Evolutionary conservation across 2,329 filamentous ascomycete species (phyloP), one percentile per base, ranked within the genome.

Genomic region (Pseudogymnoascus sp.): DNA sequence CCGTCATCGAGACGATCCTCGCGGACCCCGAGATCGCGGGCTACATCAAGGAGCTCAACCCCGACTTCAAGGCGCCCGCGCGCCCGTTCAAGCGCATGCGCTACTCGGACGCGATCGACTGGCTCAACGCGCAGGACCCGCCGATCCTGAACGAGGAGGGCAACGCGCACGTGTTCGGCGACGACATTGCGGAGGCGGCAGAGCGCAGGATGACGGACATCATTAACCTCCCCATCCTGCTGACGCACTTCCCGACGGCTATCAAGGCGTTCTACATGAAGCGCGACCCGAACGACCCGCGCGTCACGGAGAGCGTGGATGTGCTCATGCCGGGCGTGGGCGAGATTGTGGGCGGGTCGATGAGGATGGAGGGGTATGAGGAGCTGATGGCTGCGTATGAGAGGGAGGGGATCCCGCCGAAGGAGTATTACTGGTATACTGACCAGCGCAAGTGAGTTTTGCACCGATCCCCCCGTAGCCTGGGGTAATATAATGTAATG

Each of bases 211-310:
- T 99, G 94, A 97, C 93, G 1, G 94, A 99, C 75, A 89, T 88
- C 69, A 96, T 99, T 81, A 94, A 95, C 85, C 81, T 85, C 62
- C 94, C 94, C 65, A 96, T 99, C 76, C 91, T 97, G 80, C 83
- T 97, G 43, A 97, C 93, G 2, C 93, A 97, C 78, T 99, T 99
- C 85, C 94, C 94, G 19, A 87, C 87, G 64, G 91, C 93, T 78
- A 96, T 99, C 82, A 99, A 99, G 82, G 90, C 94, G 1, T 99
- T 99, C 76, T 99, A 99, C 83, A 99, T 99, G 94, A 88, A 92
- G 78, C 92, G 89, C 77, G 94, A 93, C 70, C 80, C 82, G 45
- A 77, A 83, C 31, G 94, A 99, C 73, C 78, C 77, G 31, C 84
- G 92, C 26, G 91, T 97, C 29, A 99, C 94, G 0, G 93, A 99